phyloP scores from a whole-genome alignment of 176 grass and related monocot species.

The Alopecurus myosuroides region DNA sequence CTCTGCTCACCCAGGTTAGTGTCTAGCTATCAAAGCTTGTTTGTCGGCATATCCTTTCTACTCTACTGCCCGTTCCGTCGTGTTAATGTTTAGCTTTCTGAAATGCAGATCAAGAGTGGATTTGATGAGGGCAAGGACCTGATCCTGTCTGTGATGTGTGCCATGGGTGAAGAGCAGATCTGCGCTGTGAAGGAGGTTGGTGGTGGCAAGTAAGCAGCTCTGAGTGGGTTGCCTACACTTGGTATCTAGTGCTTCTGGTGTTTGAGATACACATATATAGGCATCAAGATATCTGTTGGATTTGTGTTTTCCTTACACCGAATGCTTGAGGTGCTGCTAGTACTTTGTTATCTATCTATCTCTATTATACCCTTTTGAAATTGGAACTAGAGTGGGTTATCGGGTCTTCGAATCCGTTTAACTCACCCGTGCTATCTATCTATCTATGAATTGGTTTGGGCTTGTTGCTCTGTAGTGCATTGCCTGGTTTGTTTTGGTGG shows the following conservation, averaged over 20 bases:
- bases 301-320: neutral
- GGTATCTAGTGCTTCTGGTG: constrained; percentile 16
- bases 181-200: constrained; percentile 46
- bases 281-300: constrained; percentile 25
- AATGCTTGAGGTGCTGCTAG: constrained; percentile 3
- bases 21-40: neutral
- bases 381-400: neutral
- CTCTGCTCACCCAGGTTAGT: constrained; percentile 30
- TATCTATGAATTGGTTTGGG: constrained; percentile 19
- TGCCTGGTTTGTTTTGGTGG: neutral
- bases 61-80: neutral
- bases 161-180: constrained; percentile 66
- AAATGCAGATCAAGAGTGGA: constrained; percentile 36
- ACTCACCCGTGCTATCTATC: neutral
- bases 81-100: neutral
- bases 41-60: neutral
- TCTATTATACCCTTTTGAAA: neutral
- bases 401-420: neutral
- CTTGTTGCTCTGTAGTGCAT: neutral
- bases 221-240: neutral
- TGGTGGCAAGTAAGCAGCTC: constrained; percentile 23
- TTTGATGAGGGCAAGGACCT: constrained; percentile 60
- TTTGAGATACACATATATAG: constrained; percentile 22
- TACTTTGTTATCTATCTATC: constrained; percentile 8
- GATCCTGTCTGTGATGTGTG: constrained; percentile 51